Conservation (phyloP, 2,329 filamentous ascomycete species). For the Cladosporium sp. region DNA sequence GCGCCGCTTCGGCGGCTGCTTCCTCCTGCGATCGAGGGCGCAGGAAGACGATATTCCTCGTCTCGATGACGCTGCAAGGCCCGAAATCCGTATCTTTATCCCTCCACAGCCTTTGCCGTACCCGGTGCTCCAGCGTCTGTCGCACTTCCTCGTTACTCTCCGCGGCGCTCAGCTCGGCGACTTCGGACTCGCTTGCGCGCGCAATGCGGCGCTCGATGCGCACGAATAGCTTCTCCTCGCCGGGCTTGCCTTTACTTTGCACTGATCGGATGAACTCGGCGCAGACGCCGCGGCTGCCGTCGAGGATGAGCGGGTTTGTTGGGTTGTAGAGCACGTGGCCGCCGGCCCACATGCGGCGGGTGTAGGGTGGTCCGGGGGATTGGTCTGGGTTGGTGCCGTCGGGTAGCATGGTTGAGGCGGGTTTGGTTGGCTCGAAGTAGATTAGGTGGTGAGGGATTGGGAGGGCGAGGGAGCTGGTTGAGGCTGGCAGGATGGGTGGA, state of each 20-base stretch:
- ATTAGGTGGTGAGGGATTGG: conserved; percentile 74
- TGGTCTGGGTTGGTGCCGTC: conserved; percentile 85
- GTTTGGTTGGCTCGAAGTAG: conserved; percentile 73
- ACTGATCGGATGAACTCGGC: conserved; percentile 46
- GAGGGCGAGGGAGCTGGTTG: conserved; percentile 33
- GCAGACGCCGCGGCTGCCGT: conserved; percentile 38
- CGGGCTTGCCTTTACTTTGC: conserved; percentile 45
- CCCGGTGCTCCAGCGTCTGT: conserved; percentile 29
- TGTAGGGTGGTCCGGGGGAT: conserved; percentile 66
- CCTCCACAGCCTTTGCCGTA: conserved; percentile 40
- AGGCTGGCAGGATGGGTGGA: conserved; percentile 30
- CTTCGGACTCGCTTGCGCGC: conserved; percentile 23
- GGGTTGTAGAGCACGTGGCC: conserved; percentile 59
- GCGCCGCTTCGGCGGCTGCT: conserved; percentile 27
- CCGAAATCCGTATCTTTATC: conserved; percentile 39
- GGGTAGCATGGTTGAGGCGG: conserved; percentile 58
- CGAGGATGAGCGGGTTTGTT: conserved; percentile 27
- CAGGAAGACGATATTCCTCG: conserved; percentile 61
- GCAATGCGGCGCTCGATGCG: conserved; percentile 52
- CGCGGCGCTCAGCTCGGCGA: conserved; percentile 32
- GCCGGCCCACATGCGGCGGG: conserved; percentile 82
- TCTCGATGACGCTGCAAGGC: conserved; percentile 50
- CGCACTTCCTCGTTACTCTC: conserved; percentile 33
- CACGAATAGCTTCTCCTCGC: conserved; percentile 56
- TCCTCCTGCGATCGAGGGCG: conserved; percentile 42